Conservation (phyloP, 495 filamentous ascomycete species). For the Talaromyces liani region DNA sequence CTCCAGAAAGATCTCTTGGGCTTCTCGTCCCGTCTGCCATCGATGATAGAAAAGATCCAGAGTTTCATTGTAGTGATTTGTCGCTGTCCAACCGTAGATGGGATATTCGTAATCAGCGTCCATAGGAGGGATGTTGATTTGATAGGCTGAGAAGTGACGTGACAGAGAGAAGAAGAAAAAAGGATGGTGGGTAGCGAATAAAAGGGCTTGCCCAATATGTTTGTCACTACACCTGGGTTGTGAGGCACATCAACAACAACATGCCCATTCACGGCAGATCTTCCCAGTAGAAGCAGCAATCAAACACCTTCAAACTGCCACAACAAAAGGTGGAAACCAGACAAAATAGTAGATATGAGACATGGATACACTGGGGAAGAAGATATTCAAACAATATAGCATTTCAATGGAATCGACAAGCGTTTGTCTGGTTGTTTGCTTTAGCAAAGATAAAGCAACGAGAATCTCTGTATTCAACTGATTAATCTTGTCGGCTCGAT, state of each 20-base stretch:
- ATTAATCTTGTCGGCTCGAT: background rate
- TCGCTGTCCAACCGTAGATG: background rate
- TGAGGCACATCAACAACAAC: background rate
- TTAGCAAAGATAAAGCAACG: background rate
- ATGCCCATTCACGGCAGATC: background rate
- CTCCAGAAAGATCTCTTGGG: conserved; percentile 2
- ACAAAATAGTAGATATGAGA: conserved; percentile 10
- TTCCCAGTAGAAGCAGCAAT: background rate
- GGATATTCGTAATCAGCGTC: conserved; percentile 1
- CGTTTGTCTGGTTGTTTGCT: background rate
- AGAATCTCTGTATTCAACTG: background rate
- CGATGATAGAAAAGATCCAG: conserved; percentile 10
- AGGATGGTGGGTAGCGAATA: background rate
- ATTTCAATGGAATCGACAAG: background rate
- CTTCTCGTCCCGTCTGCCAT: conserved; percentile 6
- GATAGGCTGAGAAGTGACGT: background rate
- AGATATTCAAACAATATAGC: background rate
- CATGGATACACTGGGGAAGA: conserved; percentile 2
- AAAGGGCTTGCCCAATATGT: background rate
- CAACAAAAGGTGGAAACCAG: conserved; percentile 8
- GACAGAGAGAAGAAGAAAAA: background rate
- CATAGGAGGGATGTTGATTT: background rate
- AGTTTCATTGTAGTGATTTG: background rate
- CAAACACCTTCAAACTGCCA: background rate
- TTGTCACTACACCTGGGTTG: background rate